Percentiles rank a stretch among this genome's conserved stretches.
phyloP scores from a whole-genome alignment of 305 asterid species.

The Fraxinus floribunda region DNA sequence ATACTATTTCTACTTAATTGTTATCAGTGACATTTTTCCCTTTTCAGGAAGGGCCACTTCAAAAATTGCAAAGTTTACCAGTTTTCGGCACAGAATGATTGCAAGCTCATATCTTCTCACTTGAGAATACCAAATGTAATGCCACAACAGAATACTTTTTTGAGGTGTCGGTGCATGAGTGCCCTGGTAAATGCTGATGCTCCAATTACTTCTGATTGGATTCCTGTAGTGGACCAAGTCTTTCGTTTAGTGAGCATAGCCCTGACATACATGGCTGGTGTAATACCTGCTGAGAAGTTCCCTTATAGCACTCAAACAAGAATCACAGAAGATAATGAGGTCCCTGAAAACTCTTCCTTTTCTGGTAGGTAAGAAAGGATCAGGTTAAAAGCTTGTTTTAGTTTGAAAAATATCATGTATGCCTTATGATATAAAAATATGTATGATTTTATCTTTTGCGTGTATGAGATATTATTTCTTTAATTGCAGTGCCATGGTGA shows the following conservation, averaged over 20 bases:
- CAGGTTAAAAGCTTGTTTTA: conserved; percentile 35
- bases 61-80: conserved; percentile 33
- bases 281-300: conserved; percentile 48
- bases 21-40: conserved; percentile 1
- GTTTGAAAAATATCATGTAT: conserved; percentile 24
- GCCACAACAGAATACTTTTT: conserved; percentile 33
- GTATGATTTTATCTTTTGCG: background rate
- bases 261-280: conserved; percentile 86
- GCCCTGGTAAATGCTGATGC: conserved; percentile 56
- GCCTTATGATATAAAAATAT: conserved; percentile 1
- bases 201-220: conserved; percentile 59
- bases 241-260: conserved; percentile 75
- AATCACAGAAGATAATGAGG: conserved; percentile 37
- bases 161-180: conserved; percentile 53
- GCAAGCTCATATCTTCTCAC: conserved; percentile 34
- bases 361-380: conserved; percentile 95
- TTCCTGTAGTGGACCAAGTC: conserved; percentile 67
- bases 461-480: conserved; percentile 19
- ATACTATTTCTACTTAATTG: background rate
- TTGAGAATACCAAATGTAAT: conserved; percentile 30
- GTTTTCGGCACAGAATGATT: conserved; percentile 33
- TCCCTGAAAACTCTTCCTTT: conserved; percentile 51
- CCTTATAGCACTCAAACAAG: conserved; percentile 33
- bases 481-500: conserved; percentile 47
- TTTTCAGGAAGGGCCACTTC: conserved; percentile 28